These are phyloP conservation scores for Kazachstania taianensis DNA, from an alignment of 805 yeast genomes.

Conservation along the genomic window DNA sequence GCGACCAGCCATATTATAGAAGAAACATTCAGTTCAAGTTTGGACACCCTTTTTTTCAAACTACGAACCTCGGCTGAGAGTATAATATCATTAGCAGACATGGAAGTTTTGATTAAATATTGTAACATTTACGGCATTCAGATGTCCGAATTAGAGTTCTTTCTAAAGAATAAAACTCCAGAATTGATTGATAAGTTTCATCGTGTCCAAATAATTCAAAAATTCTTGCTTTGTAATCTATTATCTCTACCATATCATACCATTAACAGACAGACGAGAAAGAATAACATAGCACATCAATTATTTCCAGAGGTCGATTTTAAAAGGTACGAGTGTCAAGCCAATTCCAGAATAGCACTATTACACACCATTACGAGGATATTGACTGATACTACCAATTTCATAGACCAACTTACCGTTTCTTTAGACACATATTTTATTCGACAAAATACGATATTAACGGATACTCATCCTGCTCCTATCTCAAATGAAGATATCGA, in stretches of 20 bases:
- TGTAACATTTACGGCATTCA: conserved; percentile 36
- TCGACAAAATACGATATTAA: too few relatives aligned
- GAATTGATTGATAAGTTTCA: conserved; percentile 26
- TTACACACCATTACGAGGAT: too few relatives aligned
- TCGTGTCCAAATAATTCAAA: conserved; percentile 31
- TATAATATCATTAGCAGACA: conserved; percentile 24
- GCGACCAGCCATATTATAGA: too few relatives aligned
- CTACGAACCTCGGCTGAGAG: conserved; percentile 20
- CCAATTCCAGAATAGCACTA: too few relatives aligned
- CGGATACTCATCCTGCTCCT: too few relatives aligned
- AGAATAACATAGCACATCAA: too few relatives aligned
- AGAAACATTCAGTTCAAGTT: conserved; percentile 28
- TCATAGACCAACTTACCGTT: too few relatives aligned
- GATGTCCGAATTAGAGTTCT: conserved; percentile 23
- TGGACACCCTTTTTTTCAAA: conserved; percentile 22
- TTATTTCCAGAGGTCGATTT: too few relatives aligned
- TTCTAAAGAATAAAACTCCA: conserved; percentile 10
- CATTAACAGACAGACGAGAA: conserved; percentile 4
- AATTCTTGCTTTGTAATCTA: conserved; percentile 36
- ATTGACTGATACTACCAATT: too few relatives aligned
- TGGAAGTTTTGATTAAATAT: conserved; percentile 32
- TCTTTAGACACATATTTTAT: too few relatives aligned
- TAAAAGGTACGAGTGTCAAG: too few relatives aligned
- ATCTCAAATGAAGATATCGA: too few relatives aligned
- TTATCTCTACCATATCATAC: conserved; percentile 24